Percentiles rank a stretch among this genome's conserved stretches.
Conservation (phyloP, 805 yeast genomes). For the Yamadazyma tumulicola region DNA sequence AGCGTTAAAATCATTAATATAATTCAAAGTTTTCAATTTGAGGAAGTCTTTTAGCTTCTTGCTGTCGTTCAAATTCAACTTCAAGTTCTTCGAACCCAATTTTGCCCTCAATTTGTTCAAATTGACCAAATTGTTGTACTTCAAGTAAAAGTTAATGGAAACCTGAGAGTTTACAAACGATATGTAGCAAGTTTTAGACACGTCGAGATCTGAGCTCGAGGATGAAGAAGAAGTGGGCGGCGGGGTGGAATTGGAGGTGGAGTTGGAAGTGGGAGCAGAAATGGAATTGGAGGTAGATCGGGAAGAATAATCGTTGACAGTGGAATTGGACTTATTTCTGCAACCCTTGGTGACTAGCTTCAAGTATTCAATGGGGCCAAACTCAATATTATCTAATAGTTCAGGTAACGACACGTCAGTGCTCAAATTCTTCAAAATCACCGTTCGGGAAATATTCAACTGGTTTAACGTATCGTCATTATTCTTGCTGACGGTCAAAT, state of each 20-base stretch:
- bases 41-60: constrained; percentile 27
- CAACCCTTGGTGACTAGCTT: constrained; percentile 29
- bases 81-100: constrained; percentile 26
- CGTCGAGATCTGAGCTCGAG: constrained; percentile 24
- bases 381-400: constrained; percentile 45
- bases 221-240: constrained; percentile 9
- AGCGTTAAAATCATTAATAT: constrained; percentile 37
- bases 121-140: constrained; percentile 26
- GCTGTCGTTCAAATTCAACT: constrained; percentile 26
- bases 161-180: constrained; percentile 35
- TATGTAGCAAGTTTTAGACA: constrained; percentile 28
- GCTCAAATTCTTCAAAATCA: constrained; percentile 28
- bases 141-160: constrained; percentile 29
- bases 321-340: not conserved
- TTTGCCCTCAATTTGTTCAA: constrained; percentile 20
- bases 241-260: no score
- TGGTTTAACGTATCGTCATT: constrained; percentile 25
- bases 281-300: no score
- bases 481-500: constrained; percentile 6
- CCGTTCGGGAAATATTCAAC: constrained; percentile 35
- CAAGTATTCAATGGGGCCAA: constrained; percentile 63
- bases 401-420: constrained; percentile 23
- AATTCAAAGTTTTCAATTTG: constrained; percentile 39
- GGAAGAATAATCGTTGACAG: no score
- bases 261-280: no score